Evolutionary conservation across 805 yeast species (phyloP).

Genomic region (Saccharomyces jurei): DNA sequence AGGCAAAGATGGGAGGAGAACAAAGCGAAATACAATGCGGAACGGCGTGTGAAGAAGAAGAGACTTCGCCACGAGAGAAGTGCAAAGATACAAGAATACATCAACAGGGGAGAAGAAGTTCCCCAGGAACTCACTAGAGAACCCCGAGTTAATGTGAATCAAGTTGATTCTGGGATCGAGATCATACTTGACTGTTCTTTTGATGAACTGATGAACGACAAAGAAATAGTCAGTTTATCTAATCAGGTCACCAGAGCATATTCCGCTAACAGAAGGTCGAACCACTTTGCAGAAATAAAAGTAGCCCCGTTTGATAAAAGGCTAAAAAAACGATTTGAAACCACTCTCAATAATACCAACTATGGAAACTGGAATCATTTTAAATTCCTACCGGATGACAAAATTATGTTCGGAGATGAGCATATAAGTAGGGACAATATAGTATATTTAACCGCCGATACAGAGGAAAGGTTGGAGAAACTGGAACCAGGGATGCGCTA

Average conservation of each 20-base stretch:
- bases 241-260: conserved; percentile 78
- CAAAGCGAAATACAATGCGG: conserved; percentile 50
- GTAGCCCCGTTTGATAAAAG: conserved; percentile 61
- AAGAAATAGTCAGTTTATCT: conserved; percentile 59
- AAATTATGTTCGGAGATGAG: conserved; percentile 28
- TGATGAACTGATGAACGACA: conserved; percentile 80
- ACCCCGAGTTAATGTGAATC: conserved; percentile 35
- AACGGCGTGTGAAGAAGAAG: conserved; percentile 49
- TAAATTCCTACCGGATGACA: conserved; percentile 37
- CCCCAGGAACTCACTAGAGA: conserved; percentile 34
- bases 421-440: conserved; percentile 34
- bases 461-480: conserved; percentile 57
- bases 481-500: conserved; percentile 68
- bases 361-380: conserved; percentile 65
- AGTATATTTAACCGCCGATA: conserved; percentile 80
- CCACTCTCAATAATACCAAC: conserved; percentile 42
- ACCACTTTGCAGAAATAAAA: conserved; percentile 47
- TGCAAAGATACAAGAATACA: conserved; percentile 29
- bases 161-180: conserved; percentile 40
- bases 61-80: conserved; percentile 36
- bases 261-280: conserved; percentile 61
- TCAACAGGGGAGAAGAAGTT: conserved; percentile 34
- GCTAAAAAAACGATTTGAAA: conserved; percentile 61
- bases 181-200: conserved; percentile 84
- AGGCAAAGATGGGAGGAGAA: conserved; percentile 51